Evolutionary conservation across 192 early-diverging fungal species (phyloP).

Genomic region (Coemansia sp.): DNA sequence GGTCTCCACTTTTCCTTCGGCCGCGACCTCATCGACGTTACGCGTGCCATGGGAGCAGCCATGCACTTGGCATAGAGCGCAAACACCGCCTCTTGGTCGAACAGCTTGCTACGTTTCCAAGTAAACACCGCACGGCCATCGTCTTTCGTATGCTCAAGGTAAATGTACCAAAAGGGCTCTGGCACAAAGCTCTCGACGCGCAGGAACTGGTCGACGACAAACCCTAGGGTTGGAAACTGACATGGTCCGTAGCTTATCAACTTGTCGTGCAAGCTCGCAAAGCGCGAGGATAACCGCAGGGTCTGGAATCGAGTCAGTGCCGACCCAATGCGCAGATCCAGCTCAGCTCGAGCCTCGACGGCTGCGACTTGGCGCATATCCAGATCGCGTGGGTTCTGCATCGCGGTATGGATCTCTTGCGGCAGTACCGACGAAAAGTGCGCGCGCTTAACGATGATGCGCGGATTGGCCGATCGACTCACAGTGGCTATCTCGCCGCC

Average conservation of each 20-base stretch:
- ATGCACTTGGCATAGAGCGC: conserved; percentile 79
- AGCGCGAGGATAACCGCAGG: conserved; percentile 59
- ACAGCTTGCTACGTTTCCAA: conserved; percentile 75
- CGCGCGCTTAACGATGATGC: conserved; percentile 76
- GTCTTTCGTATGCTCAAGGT: conserved; percentile 58
- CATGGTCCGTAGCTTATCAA: conserved; percentile 91
- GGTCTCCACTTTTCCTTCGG: conserved; percentile 87
- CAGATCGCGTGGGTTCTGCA: conserved; percentile 67
- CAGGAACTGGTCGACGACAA: conserved; percentile 86
- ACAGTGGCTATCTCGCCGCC: conserved; percentile 79
- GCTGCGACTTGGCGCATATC: conserved; percentile 76
- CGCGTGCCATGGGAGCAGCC: conserved; percentile 55
- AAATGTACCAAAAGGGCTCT: conserved; percentile 92
- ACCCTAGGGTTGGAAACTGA: conserved; percentile 96
- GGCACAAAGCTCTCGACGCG: conserved; percentile 76
- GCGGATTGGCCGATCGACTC: conserved; percentile 61
- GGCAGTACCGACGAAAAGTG: conserved; percentile 86
- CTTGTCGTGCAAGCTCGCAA: conserved; percentile 57
- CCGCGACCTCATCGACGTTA: conserved; percentile 61
- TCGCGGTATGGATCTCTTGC: conserved; percentile 77
- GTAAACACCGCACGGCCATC: conserved; percentile 60
- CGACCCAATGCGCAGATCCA: conserved; percentile 91
- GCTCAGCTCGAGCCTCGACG: conserved; percentile 80
- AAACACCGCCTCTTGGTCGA: conserved; percentile 70
- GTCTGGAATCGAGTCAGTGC: conserved; percentile 95